Conservation (phyloP, 208 protist species). For the Leishmania martiniquensis region DNA sequence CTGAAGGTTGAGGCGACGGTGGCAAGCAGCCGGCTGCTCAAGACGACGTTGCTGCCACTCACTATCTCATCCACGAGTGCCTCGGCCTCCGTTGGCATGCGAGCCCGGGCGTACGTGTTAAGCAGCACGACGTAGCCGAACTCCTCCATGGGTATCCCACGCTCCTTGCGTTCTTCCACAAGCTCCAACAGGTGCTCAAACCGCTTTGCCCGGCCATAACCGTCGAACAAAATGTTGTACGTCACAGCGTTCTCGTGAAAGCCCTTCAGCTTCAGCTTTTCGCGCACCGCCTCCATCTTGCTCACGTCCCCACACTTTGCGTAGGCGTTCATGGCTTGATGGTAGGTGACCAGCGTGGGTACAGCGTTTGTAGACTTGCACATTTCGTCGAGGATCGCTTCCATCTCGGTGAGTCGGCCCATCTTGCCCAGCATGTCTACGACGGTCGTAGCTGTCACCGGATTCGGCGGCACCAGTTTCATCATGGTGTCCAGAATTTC, state of each 20-base stretch:
- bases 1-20: constrained; percentile 80
- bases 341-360: constrained; percentile 90
- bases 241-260: constrained; percentile 86
- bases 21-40: constrained; percentile 80
- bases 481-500: constrained; percentile 92
- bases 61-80: constrained; percentile 83
- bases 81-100: constrained; percentile 71
- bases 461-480: constrained; percentile 88
- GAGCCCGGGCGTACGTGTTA: constrained; percentile 78
- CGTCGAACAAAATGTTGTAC: constrained; percentile 92
- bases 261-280: constrained; percentile 59
- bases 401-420: constrained; percentile 88
- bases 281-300: constrained; percentile 84
- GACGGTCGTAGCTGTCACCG: constrained; percentile 90
- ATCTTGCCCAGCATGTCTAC: constrained; percentile 94
- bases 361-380: constrained; percentile 73
- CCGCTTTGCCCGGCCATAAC: constrained; percentile 87
- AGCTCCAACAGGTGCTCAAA: constrained; percentile 87
- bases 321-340: constrained; percentile 93
- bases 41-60: constrained; percentile 42
- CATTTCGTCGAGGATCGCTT: constrained; percentile 90
- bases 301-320: constrained; percentile 88
- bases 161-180: constrained; percentile 69
- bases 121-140: constrained; percentile 87
- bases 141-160: constrained; percentile 87